These are phyloP conservation scores for Trichoderma citrinoviride DNA, from an alignment of 2,329 filamentous ascomycete species.

Conservation along the genomic window DNA sequence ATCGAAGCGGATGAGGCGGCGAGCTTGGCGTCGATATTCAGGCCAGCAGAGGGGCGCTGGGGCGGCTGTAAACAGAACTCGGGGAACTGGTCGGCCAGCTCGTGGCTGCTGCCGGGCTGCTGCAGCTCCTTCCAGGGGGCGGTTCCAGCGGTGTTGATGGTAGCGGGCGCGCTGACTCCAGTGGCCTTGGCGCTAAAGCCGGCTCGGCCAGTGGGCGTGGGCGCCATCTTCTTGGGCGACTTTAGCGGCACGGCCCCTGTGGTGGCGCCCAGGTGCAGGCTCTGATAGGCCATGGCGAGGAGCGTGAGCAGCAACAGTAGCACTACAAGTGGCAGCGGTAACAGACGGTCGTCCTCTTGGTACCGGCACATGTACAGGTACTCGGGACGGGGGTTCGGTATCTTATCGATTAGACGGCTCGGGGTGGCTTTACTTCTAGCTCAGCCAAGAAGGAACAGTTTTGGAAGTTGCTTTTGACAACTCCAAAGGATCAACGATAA, in stretches of 20 bases:
- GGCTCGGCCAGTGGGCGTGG: background rate
- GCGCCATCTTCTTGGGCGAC: slow-evolving; percentile 15
- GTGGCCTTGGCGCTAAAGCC: background rate
- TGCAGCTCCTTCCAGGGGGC: slow-evolving; percentile 9
- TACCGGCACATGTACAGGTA: slow-evolving; percentile 18
- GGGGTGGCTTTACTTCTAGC: background rate
- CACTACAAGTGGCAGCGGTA: slow-evolving; percentile 9
- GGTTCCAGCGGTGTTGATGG: background rate
- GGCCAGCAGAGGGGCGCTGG: slow-evolving; percentile 6
- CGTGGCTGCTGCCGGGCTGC: slow-evolving; percentile 9
- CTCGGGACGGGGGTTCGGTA: background rate
- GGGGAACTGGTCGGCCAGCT: slow-evolving; percentile 19
- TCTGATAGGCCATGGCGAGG: slow-evolving; percentile 17
- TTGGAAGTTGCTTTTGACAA: background rate
- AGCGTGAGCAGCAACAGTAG: slow-evolving; percentile 6
- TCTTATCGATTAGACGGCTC: slow-evolving; percentile 14
- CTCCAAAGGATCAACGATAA: background rate
- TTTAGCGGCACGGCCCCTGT: slow-evolving; percentile 12
- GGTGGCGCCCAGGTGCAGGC: slow-evolving; percentile 1
- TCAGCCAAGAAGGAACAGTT: background rate
- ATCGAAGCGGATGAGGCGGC: background rate
- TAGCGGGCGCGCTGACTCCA: background rate
- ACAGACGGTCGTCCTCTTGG: slow-evolving; percentile 9
- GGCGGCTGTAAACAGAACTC: slow-evolving; percentile 20
- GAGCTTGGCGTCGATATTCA: background rate